Evolutionary conservation across 2,329 filamentous ascomycete species (phyloP).

Genomic region (Cladosporium sphaerospermum): DNA sequence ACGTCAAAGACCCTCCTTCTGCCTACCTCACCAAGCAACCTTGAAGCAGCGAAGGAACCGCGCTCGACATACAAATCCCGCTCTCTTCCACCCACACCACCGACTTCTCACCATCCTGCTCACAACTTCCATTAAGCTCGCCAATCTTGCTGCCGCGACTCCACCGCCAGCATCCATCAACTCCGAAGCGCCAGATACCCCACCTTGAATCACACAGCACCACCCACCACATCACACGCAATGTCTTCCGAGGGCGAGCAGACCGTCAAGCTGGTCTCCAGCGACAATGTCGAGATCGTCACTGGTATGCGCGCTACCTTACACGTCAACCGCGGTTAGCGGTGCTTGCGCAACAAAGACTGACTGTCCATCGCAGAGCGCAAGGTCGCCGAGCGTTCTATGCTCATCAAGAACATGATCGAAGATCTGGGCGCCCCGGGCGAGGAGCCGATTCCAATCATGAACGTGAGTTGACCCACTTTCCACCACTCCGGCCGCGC

Average conservation of each 20-base stretch:
- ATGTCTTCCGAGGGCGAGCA: conserved; percentile 30
- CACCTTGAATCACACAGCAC: not conserved
- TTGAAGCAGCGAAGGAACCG: not conserved
- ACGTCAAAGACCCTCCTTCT: not conserved
- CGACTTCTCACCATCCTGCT: conserved; percentile 7
- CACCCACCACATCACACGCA: conserved; percentile 16
- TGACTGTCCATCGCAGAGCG: conserved; percentile 50
- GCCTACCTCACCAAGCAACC: not conserved
- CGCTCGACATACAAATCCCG: not conserved
- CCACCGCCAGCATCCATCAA: not conserved
- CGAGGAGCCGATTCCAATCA: conserved; percentile 74
- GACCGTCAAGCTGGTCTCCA: conserved; percentile 40
- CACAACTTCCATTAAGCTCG: conserved; percentile 6
- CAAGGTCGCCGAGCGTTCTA: conserved; percentile 78
- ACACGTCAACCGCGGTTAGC: not conserved
- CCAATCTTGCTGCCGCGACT: not conserved
- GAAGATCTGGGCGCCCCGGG: conserved; percentile 71
- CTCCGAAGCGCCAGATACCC: not conserved
- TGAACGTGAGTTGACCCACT: conserved; percentile 50
- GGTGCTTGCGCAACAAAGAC: conserved; percentile 11
- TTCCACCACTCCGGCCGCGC: not conserved
- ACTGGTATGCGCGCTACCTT: conserved; percentile 29
- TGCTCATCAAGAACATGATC: conserved; percentile 97
- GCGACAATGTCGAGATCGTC: conserved; percentile 39
- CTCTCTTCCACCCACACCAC: conserved; percentile 6